Evolutionary conservation across 2,329 filamentous ascomycete genomes (phyloP).

Genomic region (Septoria linicola): DNA sequence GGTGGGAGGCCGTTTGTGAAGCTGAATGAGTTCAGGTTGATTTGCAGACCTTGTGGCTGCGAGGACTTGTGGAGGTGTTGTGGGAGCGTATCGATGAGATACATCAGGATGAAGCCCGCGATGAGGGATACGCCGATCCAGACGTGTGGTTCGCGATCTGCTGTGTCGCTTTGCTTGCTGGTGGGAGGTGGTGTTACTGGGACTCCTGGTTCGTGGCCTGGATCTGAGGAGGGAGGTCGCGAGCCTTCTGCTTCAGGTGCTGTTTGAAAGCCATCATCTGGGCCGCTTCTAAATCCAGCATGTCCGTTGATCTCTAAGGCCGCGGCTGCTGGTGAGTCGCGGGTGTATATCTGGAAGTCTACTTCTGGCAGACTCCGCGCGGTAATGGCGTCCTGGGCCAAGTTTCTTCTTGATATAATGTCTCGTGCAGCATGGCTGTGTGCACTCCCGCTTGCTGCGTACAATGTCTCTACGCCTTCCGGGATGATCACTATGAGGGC

Average conservation of each 20-base stretch:
- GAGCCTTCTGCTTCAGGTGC: constrained; percentile 20
- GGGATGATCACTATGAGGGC: constrained; percentile 97
- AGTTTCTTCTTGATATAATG: too few relatives aligned
- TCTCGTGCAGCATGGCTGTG: constrained; percentile 24
- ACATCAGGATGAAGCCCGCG: constrained; percentile 92
- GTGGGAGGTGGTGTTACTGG: neutral
- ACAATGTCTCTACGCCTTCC: constrained; percentile 89
- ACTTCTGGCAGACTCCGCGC: too few relatives aligned
- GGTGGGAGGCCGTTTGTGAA: constrained; percentile 35
- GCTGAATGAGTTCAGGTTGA: constrained; percentile 78
- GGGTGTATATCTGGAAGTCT: neutral
- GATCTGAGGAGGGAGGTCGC: constrained; percentile 17
- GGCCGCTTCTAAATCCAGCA: constrained; percentile 29
- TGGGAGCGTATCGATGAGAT: constrained; percentile 84
- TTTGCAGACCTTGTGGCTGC: constrained; percentile 70
- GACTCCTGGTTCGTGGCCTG: constrained; percentile 21
- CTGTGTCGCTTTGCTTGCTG: neutral
- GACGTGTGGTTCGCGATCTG: constrained; percentile 59
- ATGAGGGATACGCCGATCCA: constrained; percentile 87
- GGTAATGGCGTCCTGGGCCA: too few relatives aligned
- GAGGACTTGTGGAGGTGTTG: constrained; percentile 59
- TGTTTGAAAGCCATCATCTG: constrained; percentile 33
- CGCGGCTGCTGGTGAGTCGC: constrained; percentile 4
- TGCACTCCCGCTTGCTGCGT: constrained; percentile 50
- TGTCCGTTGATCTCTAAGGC: constrained; percentile 13